A percentile compares a stretch with the other conserved stretches of the same genome.
Evolutionary conservation across 768 basidiomycete genomes (phyloP).

Genomic region (Cantharellus cinnabarinus): DNA sequence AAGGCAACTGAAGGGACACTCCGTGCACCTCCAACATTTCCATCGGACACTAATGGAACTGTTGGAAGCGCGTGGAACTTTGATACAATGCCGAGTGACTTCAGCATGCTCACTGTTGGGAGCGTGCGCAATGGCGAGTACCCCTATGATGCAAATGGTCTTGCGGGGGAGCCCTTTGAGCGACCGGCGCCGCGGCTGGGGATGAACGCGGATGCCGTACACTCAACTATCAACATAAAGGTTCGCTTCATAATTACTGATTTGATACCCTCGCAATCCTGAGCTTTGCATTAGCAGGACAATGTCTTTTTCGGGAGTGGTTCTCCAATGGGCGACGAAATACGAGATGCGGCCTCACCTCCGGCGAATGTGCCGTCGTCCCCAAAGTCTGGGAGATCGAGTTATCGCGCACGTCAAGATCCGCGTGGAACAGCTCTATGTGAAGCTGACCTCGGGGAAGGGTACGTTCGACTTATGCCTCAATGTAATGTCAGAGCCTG

Average conservation of each 20-base stretch:
- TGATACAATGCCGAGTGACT: slow-evolving; percentile 49
- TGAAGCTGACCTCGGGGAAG: slow-evolving; percentile 70
- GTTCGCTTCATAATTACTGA: slow-evolving; percentile 2
- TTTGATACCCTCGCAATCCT: not conserved
- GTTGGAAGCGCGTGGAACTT: slow-evolving; percentile 93
- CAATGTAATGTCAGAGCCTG: not conserved
- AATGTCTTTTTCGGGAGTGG: too few relatives aligned
- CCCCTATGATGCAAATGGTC: slow-evolving; percentile 31
- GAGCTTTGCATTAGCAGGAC: not conserved
- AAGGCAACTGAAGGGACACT: slow-evolving; percentile 8
- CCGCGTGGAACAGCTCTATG: slow-evolving; percentile 51
- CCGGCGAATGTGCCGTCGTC: slow-evolving; percentile 34
- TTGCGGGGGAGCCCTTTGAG: slow-evolving; percentile 24
- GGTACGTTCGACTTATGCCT: slow-evolving; percentile 13
- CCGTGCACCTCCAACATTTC: not conserved
- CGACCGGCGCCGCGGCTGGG: slow-evolving; percentile 22
- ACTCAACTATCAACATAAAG: slow-evolving; percentile 52
- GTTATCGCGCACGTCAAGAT: slow-evolving; percentile 55
- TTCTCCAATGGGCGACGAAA: not conserved
- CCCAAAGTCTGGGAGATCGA: slow-evolving; percentile 27
- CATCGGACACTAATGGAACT: slow-evolving; percentile 24
- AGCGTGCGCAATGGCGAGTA: slow-evolving; percentile 30
- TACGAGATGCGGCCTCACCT: not conserved
- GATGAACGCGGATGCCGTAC: slow-evolving; percentile 33
- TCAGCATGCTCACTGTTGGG: slow-evolving; percentile 23